Evolutionary conservation across 179 eudicot genomes (phyloP).

Genomic region (Amaranthus tricolor): DNA sequence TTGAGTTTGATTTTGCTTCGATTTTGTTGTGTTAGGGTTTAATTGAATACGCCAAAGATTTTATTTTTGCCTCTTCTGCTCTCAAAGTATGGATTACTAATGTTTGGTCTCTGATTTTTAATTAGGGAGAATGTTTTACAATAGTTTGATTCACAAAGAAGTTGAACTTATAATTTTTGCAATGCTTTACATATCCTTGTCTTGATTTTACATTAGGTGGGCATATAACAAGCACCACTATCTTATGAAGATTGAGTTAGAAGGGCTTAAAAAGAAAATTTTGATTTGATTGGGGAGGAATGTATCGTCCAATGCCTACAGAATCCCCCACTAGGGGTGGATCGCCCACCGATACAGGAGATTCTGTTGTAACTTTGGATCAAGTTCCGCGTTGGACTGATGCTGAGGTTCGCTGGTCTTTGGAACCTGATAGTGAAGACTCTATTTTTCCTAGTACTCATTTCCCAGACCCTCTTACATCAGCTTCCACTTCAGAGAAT

Average conservation of each 20-base stretch:
- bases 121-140: neutral
- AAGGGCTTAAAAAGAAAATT: neutral
- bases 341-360: slow-evolving; percentile 64
- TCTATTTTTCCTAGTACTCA: slow-evolving; percentile 43
- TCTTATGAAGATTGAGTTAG: slow-evolving; percentile 17
- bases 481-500: slow-evolving; percentile 60
- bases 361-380: slow-evolving; percentile 77
- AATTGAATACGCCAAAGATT: neutral
- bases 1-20: slow-evolving; percentile 12
- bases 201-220: slow-evolving; percentile 23
- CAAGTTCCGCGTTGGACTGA: slow-evolving; percentile 96
- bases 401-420: slow-evolving; percentile 61
- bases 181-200: slow-evolving; percentile 19
- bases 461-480: slow-evolving; percentile 76
- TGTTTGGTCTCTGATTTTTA: slow-evolving; percentile 12
- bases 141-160: slow-evolving; percentile 2
- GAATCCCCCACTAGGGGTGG: slow-evolving; percentile 63
- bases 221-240: slow-evolving; percentile 10
- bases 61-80: neutral
- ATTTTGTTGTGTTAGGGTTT: neutral
- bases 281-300: slow-evolving; percentile 26
- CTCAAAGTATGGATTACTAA: neutral
- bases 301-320: slow-evolving; percentile 61
- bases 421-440: slow-evolving; percentile 57
- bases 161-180: slow-evolving; percentile 8